phyloP scores from a whole-genome alignment of 805 yeast species.

The Pichia ethanolica region DNA sequence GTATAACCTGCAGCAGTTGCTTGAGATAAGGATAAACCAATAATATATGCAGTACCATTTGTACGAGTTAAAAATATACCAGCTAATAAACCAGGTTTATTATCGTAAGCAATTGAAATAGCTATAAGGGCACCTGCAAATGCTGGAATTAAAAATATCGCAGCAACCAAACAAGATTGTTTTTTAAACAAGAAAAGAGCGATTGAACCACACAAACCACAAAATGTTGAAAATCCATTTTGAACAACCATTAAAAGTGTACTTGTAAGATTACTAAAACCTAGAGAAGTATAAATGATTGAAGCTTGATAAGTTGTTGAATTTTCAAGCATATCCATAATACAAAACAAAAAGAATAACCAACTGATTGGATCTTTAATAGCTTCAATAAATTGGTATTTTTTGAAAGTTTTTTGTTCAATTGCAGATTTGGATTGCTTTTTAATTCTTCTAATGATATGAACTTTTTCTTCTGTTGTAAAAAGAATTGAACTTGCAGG shows the following conservation, averaged over 20 bases:
- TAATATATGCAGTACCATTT: constrained; percentile 12
- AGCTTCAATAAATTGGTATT: constrained; percentile 39
- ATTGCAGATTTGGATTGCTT: constrained; percentile 30
- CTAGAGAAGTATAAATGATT: constrained; percentile 13
- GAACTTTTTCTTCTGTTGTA: constrained; percentile 28
- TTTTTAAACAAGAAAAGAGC: constrained; percentile 8
- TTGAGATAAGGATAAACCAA: constrained; percentile 24
- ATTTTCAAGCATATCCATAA: constrained; percentile 16
- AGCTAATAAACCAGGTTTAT: constrained; percentile 36
- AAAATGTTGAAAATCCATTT: constrained; percentile 15
- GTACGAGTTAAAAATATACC: constrained; percentile 12
- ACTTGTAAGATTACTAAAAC: constrained; percentile 13
- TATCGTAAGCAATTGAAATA: constrained; percentile 33
- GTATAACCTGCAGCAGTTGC: constrained; percentile 42
- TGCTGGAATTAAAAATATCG: constrained; percentile 35
- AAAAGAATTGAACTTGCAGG: constrained; percentile 43
- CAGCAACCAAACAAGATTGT: constrained; percentile 25
- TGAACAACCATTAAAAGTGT: constrained; percentile 18
- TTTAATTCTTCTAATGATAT: constrained; percentile 34
- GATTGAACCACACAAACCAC: constrained; percentile 14
- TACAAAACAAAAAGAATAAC: constrained; percentile 27
- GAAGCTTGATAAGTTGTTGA: constrained; percentile 16
- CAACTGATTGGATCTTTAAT: constrained; percentile 38
- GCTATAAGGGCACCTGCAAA: constrained; percentile 37
- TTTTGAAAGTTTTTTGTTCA: constrained; percentile 38